Base-by-base conservation (phyloP, 2,329 filamentous ascomycete species). In the Fusarium lyarnte region DNA sequence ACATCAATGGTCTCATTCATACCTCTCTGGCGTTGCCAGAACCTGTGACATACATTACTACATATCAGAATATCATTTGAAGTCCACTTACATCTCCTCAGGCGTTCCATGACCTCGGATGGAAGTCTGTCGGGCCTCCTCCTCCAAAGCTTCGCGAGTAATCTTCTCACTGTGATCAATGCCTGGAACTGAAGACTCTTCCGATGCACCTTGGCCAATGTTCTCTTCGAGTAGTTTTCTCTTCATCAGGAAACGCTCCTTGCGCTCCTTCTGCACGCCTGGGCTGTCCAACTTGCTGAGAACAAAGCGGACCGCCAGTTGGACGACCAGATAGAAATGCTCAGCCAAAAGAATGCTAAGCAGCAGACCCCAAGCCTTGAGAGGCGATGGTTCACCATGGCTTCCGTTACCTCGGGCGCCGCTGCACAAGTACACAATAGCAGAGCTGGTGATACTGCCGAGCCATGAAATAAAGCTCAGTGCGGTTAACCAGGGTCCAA, bases 401-500 rank as follows among this genome's bases (percentile, higher is more conserved):
- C 89, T 88, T 1, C 91, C 92, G 43, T 91, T 83, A 4, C 59
- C 66, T 41, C 88, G 87, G 61, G 91, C 87, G 57, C 91, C 90
- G 73, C 89, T 92, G 85, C 98, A 98, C 77, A 99, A 90, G 81
- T 94, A 97, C 1, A 97, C 93, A 52, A 98, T 89, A 1, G 95
- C 94, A 1, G 94, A 91, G 61, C 93, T 94, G 9, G 94, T 97
- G 66, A 98, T 85, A 74, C 92, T 96, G 43, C 96, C 96, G 29
- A 98, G 85, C 96, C 96, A 98, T 7, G 94, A 92, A n/a, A 98
- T 85, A 80, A 98, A 97, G 21, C 91, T 92, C 5, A 99, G 86
- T 2, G 93, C 91, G 73, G 94, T 89, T 17, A 98, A 85, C 92
- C 94, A 98, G 2, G 96, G 95, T 0, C 96, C 96, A 74, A 99